phyloP scores from a whole-genome alignment of 2,329 filamentous ascomycete genomes.

The Epichloe typhina region DNA sequence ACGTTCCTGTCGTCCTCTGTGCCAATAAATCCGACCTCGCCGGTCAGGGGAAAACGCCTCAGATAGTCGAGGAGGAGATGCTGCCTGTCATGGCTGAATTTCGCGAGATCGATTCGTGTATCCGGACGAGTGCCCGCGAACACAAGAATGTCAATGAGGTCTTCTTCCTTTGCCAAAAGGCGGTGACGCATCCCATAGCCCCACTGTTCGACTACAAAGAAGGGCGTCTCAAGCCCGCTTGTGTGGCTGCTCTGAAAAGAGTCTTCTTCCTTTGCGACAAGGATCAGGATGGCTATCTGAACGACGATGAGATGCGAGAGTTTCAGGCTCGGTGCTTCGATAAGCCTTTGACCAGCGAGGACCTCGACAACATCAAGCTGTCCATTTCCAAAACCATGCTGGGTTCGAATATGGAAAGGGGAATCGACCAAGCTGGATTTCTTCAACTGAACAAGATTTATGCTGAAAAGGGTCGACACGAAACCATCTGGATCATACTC shows the following conservation, averaged over 20 bases:
- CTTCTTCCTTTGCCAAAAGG: slow-evolving; percentile 96
- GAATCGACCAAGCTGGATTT: slow-evolving; percentile 74
- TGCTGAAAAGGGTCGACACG: slow-evolving; percentile 91
- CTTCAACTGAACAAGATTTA: slow-evolving; percentile 89
- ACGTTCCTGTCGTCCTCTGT: slow-evolving; percentile 91
- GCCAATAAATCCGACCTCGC: slow-evolving; percentile 94
- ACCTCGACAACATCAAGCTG: slow-evolving; percentile 81
- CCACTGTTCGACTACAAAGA: slow-evolving; percentile 97
- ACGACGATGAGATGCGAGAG: slow-evolving; percentile 77
- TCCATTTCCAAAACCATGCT: slow-evolving; percentile 62
- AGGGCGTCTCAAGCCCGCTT: slow-evolving; percentile 71
- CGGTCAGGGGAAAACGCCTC: slow-evolving; percentile 59
- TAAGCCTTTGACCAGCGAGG: slow-evolving; percentile 66
- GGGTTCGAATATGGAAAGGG: slow-evolving; percentile 48
- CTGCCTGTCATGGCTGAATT: slow-evolving; percentile 96
- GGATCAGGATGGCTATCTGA: slow-evolving; percentile 87
- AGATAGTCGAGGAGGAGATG: slow-evolving; percentile 95
- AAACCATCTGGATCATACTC: slow-evolving; percentile 96
- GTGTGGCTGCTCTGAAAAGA: slow-evolving; percentile 70
- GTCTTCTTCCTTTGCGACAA: slow-evolving; percentile 96
- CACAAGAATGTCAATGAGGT: slow-evolving; percentile 91
- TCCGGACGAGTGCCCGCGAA: slow-evolving; percentile 81
- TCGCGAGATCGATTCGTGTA: slow-evolving; percentile 96
- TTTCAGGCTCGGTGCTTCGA: slow-evolving; percentile 91
- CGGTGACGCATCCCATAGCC: slow-evolving; percentile 91